These are phyloP conservation scores for Boletus rubropictus DNA, from an alignment of 768 basidiomycete genomes.

Conservation along the genomic window DNA sequence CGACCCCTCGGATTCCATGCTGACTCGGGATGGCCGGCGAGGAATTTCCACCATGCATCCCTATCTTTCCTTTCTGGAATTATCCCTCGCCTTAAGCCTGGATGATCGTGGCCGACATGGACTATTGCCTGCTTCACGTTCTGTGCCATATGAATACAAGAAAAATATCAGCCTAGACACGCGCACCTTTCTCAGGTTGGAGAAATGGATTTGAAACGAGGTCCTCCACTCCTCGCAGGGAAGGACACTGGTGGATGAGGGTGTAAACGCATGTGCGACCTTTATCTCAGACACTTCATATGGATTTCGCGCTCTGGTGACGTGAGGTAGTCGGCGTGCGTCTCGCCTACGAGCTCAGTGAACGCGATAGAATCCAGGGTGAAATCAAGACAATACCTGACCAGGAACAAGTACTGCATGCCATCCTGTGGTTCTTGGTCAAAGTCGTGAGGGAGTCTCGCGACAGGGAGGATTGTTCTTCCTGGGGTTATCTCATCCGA, in stretches of 20 bases:
- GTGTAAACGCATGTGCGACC: slow-evolving; percentile 13
- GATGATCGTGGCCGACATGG: slow-evolving; percentile 13
- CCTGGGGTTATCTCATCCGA: slow-evolving; percentile 60
- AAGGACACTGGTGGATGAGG: slow-evolving; percentile 33
- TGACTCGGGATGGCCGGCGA: slow-evolving; percentile 61
- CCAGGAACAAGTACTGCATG: slow-evolving; percentile 74
- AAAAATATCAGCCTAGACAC: not conserved
- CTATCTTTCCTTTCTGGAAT: slow-evolving; percentile 71
- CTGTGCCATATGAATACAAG: slow-evolving; percentile 34
- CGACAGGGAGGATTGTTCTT: slow-evolving; percentile 75
- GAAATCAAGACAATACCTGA: slow-evolving; percentile 46
- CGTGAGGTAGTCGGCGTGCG: slow-evolving; percentile 56
- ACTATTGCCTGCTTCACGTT: slow-evolving; percentile 63
- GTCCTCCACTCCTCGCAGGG: slow-evolving; percentile 67
- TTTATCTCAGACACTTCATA: slow-evolving; percentile 43
- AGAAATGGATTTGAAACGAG: slow-evolving; percentile 52
- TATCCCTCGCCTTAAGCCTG: slow-evolving; percentile 24
- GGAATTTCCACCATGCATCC: slow-evolving; percentile 75
- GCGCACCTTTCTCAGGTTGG: slow-evolving; percentile 54
- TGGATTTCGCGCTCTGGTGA: slow-evolving; percentile 64
- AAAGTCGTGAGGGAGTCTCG: slow-evolving; percentile 67
- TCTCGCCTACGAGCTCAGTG: slow-evolving; percentile 51
- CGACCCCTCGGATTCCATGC: slow-evolving; percentile 50
- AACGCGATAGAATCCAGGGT: slow-evolving; percentile 1
- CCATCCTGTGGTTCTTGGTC: slow-evolving; percentile 63